These are phyloP conservation scores for Boletus nobilissimus DNA, from an alignment of 1,284 basidiomycete genomes.

Conservation along the genomic window DNA sequence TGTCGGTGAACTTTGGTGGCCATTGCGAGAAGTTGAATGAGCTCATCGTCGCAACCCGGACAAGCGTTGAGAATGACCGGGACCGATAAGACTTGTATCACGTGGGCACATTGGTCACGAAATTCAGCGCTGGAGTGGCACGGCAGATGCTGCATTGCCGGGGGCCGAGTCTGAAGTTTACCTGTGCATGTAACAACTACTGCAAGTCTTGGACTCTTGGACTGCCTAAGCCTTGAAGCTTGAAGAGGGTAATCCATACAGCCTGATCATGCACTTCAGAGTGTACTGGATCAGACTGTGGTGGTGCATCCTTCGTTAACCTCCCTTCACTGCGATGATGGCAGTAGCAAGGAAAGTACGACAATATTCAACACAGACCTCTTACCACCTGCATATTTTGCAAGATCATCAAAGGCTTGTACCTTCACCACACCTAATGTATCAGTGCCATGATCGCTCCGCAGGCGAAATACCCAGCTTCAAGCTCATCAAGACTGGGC, in stretches of 20 bases:
- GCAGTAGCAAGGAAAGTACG: slow-evolving; percentile 38
- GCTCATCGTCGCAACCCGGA: slow-evolving; percentile 31
- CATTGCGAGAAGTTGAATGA: slow-evolving; percentile 64
- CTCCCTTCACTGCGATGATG: slow-evolving; percentile 25
- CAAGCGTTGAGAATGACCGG: not conserved
- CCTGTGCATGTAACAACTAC: no score
- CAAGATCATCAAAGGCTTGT: slow-evolving; percentile 87
- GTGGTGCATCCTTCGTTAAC: not conserved
- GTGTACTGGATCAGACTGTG: no score
- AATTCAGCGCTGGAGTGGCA: no score
- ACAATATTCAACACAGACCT: slow-evolving; percentile 47
- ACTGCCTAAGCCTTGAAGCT: no score
- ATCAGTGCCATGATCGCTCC: not conserved
- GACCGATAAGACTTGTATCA: slow-evolving; percentile 29
- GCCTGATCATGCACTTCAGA: no score
- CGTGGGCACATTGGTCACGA: not conserved
- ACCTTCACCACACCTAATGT: not conserved
- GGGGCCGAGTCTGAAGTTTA: no score
- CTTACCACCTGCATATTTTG: slow-evolving; percentile 84
- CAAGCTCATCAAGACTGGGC: slow-evolving; percentile 84
- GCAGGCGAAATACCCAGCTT: slow-evolving; percentile 81
- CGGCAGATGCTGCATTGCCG: no score
- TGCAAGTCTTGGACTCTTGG: no score
- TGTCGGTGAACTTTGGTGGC: slow-evolving; percentile 76
- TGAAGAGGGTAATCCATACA: no score